Evolutionary conservation across 345 rosid genomes (phyloP).

Genomic region (Sonneratia alba): DNA sequence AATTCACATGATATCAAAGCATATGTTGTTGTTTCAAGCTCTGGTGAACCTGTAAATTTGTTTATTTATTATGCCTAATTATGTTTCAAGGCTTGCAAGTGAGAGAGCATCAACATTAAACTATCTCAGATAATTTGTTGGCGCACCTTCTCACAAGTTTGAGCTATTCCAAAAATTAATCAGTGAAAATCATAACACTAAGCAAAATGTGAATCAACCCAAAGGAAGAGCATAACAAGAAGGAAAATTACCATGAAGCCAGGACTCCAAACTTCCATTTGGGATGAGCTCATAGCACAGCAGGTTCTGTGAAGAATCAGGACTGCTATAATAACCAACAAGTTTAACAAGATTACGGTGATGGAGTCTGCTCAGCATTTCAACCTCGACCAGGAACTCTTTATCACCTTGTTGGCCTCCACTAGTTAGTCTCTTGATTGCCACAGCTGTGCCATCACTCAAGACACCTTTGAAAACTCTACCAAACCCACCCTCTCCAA

Average conservation of each 20-base stretch:
- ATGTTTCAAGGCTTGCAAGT: too few species aligned
- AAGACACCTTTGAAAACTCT: slow-evolving; percentile 91
- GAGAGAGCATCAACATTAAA: background rate
- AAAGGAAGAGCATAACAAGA: background rate
- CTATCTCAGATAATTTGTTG: background rate
- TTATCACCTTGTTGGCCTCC: slow-evolving; percentile 97
- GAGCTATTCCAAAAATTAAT: background rate
- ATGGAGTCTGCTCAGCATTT: slow-evolving; percentile 98
- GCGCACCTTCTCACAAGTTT: background rate
- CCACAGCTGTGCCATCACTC: slow-evolving; percentile 97
- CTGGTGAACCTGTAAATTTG: background rate
- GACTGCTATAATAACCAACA: slow-evolving; percentile 86
- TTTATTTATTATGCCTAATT: background rate
- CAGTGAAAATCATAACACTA: background rate
- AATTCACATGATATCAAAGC: background rate
- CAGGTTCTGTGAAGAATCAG: slow-evolving; percentile 80
- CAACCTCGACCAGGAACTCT: slow-evolving; percentile 95
- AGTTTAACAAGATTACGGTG: slow-evolving; percentile 99
- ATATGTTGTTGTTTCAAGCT: background rate
- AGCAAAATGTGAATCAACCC: background rate
- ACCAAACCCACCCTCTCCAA: slow-evolving; percentile 99
- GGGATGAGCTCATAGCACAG: slow-evolving; percentile 97
- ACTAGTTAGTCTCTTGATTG: slow-evolving; percentile 81
- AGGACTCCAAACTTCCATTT: slow-evolving; percentile 93
- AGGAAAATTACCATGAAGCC: slow-evolving; percentile 77